Base-by-base conservation (phyloP, 495 filamentous ascomycete species). In the Lasiosphaeria ovina region DNA sequence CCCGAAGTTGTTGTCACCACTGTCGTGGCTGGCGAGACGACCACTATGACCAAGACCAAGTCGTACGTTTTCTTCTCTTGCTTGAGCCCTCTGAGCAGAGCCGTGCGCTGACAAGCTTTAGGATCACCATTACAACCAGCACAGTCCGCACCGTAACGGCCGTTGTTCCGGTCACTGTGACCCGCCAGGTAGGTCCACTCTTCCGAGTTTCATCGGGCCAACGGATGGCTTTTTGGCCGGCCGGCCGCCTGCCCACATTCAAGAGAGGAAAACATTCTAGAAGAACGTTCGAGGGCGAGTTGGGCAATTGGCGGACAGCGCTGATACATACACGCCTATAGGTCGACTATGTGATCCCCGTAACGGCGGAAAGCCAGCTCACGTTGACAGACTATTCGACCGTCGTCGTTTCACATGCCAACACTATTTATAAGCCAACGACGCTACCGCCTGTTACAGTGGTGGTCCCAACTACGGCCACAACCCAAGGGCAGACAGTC, bases 41-140 rank as follows among this genome's bases (percentile, higher is more conserved):
- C 76, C 55, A 69, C 73, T 44, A 53, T 76, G 38, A 78, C 76
- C 48, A 62, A 74, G 65, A 80, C 77, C n/a, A 69, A 72, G 60
- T 79, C 77, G 32, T 68, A 67, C 49, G 66, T 38, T 17, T 52
- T 53, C 51, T n/a, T 35, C 11, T 6, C 33, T 14, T 16, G 11
- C 14, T 16, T n/a, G 11, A 47, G 8, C 38, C 1, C 8, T 8
- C 8, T 12, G 38, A n/a, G 44, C 11, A 24, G 12, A 47, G 7
- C 12, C 59, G n/a, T 34, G 12, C 24, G 32, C 55, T 57, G 32
- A 66, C 55, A 4, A 12, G 3, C 24, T 32, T 11, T 17, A 67
- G 65, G 42, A 70, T 72, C 61, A 79, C 77, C 31, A 57, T 60
- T 16, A 66, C 65, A 60, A 51, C 62, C 32, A 76, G 67, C 45